Base-by-base conservation (phyloP, 2,329 filamentous ascomycete species). In the Nothopassalora personata region DNA sequence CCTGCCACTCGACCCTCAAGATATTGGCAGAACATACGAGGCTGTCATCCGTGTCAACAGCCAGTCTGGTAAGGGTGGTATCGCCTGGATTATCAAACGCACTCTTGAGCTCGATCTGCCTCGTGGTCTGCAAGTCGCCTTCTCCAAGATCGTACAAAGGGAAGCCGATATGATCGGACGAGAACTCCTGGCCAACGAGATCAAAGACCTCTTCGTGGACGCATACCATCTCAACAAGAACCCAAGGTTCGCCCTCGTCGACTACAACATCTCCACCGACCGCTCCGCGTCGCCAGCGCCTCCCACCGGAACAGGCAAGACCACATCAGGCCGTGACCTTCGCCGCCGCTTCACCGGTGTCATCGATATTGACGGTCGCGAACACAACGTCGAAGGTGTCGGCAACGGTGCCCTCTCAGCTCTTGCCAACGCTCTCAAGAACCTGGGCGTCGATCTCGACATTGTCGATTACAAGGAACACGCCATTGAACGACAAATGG, bases 21-120 rank as follows among this genome's bases (percentile, higher is more conserved):
- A 97, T 71, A 96, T 97, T 64, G 93, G 93, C 53, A 86, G 93
- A 59, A 97, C 87, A n/a, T 97, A 97, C 83, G 92, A 97, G 77
- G 93, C 93, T 60, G 89, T 97, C 72, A 97, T 97, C 72, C 89
- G 93, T 60, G 93, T 97, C 83, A 99, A 97, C 80, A 96, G 90
- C 18, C 93, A 97, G 74, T 90, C 86, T 68, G 93, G 93, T 65
- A 97, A 99, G 79, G 93, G 93, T 62, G 94, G 94, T 68, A 87
- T 90, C 60, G 92, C 93, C 53, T 97, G 90, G 90, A 89, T 97
- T 72, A 92, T 97, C 72, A 86, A 92, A 72, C 87, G 89, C 67
- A 88, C 91, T 70, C 85, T 97, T 62, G 85, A 94, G 71, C 88
- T 97, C 69, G 94, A 97, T 74, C 84, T 97, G 54, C 94, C 94